These are phyloP conservation scores for Trichoderma sp. DNA, from an alignment of 2,329 filamentous ascomycete species.

Conservation along the genomic window DNA sequence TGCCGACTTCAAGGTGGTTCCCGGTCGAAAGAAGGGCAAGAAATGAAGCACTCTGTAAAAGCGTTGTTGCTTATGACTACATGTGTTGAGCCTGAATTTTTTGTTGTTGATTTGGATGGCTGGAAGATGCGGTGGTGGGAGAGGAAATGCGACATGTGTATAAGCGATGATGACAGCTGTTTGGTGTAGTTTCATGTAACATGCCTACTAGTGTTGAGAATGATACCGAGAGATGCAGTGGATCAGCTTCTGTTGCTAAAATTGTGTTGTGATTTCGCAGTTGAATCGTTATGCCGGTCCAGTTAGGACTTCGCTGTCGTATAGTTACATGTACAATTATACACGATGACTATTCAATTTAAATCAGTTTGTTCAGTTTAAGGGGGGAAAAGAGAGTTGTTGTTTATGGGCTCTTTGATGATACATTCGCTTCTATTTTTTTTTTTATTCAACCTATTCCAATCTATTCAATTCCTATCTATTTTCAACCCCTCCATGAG, in stretches of 20 bases:
- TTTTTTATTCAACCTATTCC: not conserved
- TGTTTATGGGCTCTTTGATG: too few species aligned
- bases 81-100: not conserved
- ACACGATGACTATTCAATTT: too few species aligned
- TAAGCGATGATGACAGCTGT: not conserved
- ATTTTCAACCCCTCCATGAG: constrained; percentile 54
- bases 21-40: constrained; percentile 87
- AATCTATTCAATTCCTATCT: constrained; percentile 17
- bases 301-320: too few species aligned
- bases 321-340: too few species aligned
- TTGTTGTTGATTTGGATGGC: not conserved
- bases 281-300: too few species aligned
- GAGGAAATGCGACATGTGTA: not conserved
- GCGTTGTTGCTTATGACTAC: not conserved
- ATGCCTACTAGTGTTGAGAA: not conserved
- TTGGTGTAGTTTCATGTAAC: not conserved
- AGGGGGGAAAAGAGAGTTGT: too few species aligned
- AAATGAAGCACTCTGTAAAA: constrained; percentile 47
- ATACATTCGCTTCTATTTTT: not conserved
- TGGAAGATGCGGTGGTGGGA: not conserved
- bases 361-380: too few species aligned
- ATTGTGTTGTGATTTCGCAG: not conserved
- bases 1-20: constrained; percentile 83
- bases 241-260: not conserved
- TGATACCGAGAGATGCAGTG: not conserved